Conservation (phyloP, 192 early-diverging fungal genomes). For the Coemansia sp. region DNA sequence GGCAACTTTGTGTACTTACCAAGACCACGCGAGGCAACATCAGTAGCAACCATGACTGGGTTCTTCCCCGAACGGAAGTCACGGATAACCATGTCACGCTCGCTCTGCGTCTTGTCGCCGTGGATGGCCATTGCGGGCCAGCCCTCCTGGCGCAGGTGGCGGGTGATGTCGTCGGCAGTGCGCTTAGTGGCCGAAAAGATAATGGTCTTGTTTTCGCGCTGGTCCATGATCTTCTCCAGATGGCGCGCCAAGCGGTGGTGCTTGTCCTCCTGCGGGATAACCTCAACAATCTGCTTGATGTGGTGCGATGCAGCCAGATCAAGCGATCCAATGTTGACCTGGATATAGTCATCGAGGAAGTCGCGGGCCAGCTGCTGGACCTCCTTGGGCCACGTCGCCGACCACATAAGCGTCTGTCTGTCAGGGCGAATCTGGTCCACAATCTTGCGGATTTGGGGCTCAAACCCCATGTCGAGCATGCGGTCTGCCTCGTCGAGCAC, state of each 20-base stretch:
- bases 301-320: slow-evolving; percentile 91
- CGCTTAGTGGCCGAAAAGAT: slow-evolving; percentile 97
- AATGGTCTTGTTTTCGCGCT: slow-evolving; percentile 84
- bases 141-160: slow-evolving; percentile 82
- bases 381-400: slow-evolving; percentile 98
- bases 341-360: slow-evolving; percentile 91
- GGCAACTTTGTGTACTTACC: slow-evolving; percentile 58
- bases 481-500: slow-evolving; percentile 99
- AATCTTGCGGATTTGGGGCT: slow-evolving; percentile 97
- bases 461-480: slow-evolving; percentile 99
- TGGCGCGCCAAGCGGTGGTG: slow-evolving; percentile 69
- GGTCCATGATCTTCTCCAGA: slow-evolving; percentile 80
- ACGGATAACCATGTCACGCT: slow-evolving; percentile 94
- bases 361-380: slow-evolving; percentile 90
- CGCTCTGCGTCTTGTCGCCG: slow-evolving; percentile 93
- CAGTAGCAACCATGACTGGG: slow-evolving; percentile 98
- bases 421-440: slow-evolving; percentile 97
- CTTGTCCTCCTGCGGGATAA: slow-evolving; percentile 86
- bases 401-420: slow-evolving; percentile 99
- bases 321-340: slow-evolving; percentile 94
- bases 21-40: slow-evolving; percentile 94
- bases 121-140: slow-evolving; percentile 94
- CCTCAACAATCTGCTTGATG: slow-evolving; percentile 89
- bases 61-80: slow-evolving; percentile 86
- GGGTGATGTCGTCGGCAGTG: slow-evolving; percentile 86